Evolutionary conservation across 176 grass and related monocot species (phyloP), one percentile per base, ranked within the genome.

Genomic region (Triticum timopheevii): DNA sequence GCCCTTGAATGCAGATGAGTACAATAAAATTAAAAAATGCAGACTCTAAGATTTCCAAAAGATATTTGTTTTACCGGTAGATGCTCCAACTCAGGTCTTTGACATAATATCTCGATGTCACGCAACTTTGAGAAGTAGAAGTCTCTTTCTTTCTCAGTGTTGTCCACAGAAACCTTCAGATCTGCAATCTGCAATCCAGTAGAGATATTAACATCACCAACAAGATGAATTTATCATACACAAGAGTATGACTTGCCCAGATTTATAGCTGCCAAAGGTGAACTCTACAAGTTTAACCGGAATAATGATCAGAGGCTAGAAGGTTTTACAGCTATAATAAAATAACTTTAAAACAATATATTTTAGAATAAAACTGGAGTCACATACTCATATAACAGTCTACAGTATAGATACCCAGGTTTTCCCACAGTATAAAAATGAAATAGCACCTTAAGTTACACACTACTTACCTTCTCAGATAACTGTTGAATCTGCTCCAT

Each of bases 51-150:
- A 39, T 59, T 3, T 24, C n/a, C 39, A 78, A 47, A 40, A 62
- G 16, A 86, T 61, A 25, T 52, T 39, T 49, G 31, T 67, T 63
- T 70, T 93, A 97, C 95, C 64, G 95, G 92, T 62, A 97, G 84
- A 90, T 97, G 95, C 85, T 91, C 95, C 58, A 97, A 74, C 64
- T 97, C 95, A 77, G 88, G 91, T 63, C 93, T 85, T 86, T 97
- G 92, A 47, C 84, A 97, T 20, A 93, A 52, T 82, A 95, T 91
- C 79, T 97, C 95, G 84, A 97, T 97, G 65, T 97, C 95, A 47
- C 91, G 90, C 87, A 97, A 39, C 82, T 97, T 97, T 2, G 92
- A 88, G 74, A 95, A 97, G 79, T 97, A 97, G 40, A 97, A 97
- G 36, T 95, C 95, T 68, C 91, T 95, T 91, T 97, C 95, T 70